Conservation (phyloP, 768 basidiomycete genomes). For the Leucocoprinus birnbaumii region DNA sequence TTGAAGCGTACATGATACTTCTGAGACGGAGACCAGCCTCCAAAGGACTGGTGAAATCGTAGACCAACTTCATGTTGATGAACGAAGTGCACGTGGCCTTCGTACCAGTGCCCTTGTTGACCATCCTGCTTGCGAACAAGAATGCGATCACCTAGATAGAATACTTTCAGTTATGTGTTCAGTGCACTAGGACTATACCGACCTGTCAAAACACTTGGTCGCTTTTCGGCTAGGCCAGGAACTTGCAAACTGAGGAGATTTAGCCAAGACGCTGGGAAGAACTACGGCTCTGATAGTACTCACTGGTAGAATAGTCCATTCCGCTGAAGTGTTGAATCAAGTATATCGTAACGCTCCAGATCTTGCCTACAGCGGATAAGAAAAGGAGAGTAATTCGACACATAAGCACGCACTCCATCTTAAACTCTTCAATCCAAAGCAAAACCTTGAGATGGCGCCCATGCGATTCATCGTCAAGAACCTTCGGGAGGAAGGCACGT, state of each 20-base stretch:
- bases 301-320: slow-evolving; percentile 37
- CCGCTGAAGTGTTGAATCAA: slow-evolving; percentile 25
- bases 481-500: slow-evolving; percentile 36
- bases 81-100: slow-evolving; percentile 56
- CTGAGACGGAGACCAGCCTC: slow-evolving; percentile 27
- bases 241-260: slow-evolving; percentile 20
- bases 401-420: slow-evolving; percentile 32
- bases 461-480: slow-evolving; percentile 36
- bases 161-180: no score
- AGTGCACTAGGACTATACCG: no score
- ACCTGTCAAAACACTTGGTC: slow-evolving; percentile 57
- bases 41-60: slow-evolving; percentile 44
- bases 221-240: slow-evolving; percentile 54
- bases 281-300: slow-evolving; percentile 16
- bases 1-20: slow-evolving; percentile 53
- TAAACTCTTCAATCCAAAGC: slow-evolving; percentile 53
- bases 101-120: slow-evolving; percentile 45
- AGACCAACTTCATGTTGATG: slow-evolving; percentile 48
- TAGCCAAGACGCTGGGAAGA: neutral
- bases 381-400: slow-evolving; percentile 1
- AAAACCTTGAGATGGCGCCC: slow-evolving; percentile 45
- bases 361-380: slow-evolving; percentile 31
- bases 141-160: slow-evolving; percentile 45
- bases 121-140: slow-evolving; percentile 42
- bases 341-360: slow-evolving; percentile 34